Base-by-base conservation (phyloP, 352 stramenopile genomes). In the Thalassiosira mediterranea region DNA sequence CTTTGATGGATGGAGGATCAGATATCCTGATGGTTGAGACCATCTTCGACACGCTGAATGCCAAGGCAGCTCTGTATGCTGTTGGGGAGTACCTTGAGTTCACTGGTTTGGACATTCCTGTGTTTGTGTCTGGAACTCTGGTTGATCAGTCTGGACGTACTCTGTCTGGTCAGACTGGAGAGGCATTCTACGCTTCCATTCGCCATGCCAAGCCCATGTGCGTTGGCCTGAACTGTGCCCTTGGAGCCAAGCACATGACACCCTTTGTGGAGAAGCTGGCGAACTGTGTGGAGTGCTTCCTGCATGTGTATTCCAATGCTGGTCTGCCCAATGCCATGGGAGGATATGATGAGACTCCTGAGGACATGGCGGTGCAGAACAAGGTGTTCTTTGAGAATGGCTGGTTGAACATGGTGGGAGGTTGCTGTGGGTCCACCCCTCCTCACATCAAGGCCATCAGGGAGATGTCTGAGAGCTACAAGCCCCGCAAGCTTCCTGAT, bases 21-120 rank as follows among this genome's bases (percentile, higher is more conserved):
- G 96, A 98, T 79, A 94, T 98, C 66, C 81, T 98, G 46, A 96
- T 98, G 56, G 95, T 98, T 0, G 96, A 98, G 83, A 98, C 96
- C 3, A 98, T 98, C 61, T 98, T 98, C 81, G 96, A 98, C 77
- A 98, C 96, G 10, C 88, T 98, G 62, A 98, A 98, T 80, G 96
- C 96, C 53, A 98, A 98, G 87, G 96, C 96, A 17, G 96, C 96
- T 0, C 88, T 98, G 37, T 98, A 97, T 79, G 95, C 96, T 1
- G 90, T 98, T 65, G 91, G 95, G 52, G 89, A 97, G 69, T 98
- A 95, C 75, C 87, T 98, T 63, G 95, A 98, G 65, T 89, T 96
- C 21, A 95, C 84, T 46, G 89, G 90, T 13, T 72, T 95, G 29
- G 93, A 96, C 57, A 93, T 98, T 65, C 96, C 96, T 58, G 88